Evolutionary conservation across 1,284 basidiomycete species (phyloP).

Genomic region (Malassezia caprae): DNA sequence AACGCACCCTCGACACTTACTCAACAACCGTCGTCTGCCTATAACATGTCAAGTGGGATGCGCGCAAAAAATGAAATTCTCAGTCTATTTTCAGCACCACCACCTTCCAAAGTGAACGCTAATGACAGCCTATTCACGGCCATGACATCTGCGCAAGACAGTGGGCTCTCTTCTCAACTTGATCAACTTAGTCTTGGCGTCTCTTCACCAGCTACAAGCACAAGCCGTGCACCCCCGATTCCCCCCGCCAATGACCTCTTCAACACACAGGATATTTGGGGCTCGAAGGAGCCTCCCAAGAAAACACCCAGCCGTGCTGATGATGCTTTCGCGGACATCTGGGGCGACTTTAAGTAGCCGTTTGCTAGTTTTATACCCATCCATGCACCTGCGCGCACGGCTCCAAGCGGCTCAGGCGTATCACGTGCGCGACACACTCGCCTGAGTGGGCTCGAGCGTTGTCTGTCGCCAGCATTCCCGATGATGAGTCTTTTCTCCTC

Average conservation of each 20-base stretch:
- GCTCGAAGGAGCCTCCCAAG: not conserved
- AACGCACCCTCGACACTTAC: not conserved
- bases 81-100: conserved; percentile 57
- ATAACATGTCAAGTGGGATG: conserved; percentile 45
- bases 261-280: conserved; percentile 37
- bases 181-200: not conserved
- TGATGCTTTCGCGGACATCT: conserved; percentile 47
- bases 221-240: conserved; percentile 2
- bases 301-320: conserved; percentile 9
- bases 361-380: conserved; percentile 2
- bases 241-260: conserved; percentile 18
- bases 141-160: conserved; percentile 13
- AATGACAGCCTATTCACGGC: not conserved
- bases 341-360: conserved; percentile 44
- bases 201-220: conserved; percentile 12
- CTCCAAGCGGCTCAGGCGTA: not conserved
- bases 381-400: not conserved
- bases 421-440: not conserved
- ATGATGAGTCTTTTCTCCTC: conserved; percentile 1
- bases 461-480: not conserved
- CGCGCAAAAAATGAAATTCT: conserved; percentile 66
- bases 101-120: not conserved
- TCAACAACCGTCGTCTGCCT: not conserved
- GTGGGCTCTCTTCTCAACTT: conserved; percentile 14
- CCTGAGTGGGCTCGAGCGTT: not conserved